A percentile compares a stretch with the other conserved stretches of the same genome.
phyloP scores from a whole-genome alignment of 164 flowering plant species.

The Vitis amurensis region DNA sequence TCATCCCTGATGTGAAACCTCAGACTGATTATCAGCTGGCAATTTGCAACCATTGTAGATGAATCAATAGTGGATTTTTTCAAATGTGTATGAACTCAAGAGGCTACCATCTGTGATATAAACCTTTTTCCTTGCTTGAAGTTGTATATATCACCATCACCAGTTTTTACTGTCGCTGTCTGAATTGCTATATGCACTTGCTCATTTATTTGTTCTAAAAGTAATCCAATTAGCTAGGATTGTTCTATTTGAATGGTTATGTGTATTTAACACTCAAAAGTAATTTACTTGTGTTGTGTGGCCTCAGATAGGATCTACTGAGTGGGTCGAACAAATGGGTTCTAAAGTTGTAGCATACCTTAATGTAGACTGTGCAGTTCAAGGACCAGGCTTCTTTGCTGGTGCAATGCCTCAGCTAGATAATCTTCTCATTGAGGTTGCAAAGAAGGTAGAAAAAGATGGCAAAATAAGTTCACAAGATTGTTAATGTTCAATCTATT shows the following conservation, averaged over 20 bases:
- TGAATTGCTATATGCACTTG: not conserved
- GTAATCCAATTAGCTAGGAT: not conserved
- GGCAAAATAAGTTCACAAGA: too few species aligned
- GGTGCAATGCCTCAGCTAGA: constrained; percentile 92
- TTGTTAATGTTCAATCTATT: not conserved
- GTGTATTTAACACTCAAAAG: not conserved
- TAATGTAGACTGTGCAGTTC: constrained; percentile 98
- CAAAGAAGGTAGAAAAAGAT: constrained; percentile 59
- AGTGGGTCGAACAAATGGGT: constrained; percentile 93
- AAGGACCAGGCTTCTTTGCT: constrained; percentile 93
- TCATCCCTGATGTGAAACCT: not conserved
- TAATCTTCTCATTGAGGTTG: constrained; percentile 66
- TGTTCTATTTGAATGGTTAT: not conserved
- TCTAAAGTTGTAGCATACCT: constrained; percentile 85
- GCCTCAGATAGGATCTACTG: constrained; percentile 90
- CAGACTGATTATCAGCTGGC: not conserved
- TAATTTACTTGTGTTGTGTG: not conserved
- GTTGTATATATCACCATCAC: not conserved
- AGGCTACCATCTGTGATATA: too few species aligned
- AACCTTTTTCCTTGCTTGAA: not conserved
- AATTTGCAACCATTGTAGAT: not conserved
- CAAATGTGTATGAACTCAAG: not conserved
- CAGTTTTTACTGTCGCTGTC: not conserved
- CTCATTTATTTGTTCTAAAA: not conserved
- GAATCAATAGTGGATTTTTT: not conserved